These are phyloP conservation scores for Lagenidium giganteum DNA, from an alignment of 352 stramenopile genomes.

Conservation along the genomic window DNA sequence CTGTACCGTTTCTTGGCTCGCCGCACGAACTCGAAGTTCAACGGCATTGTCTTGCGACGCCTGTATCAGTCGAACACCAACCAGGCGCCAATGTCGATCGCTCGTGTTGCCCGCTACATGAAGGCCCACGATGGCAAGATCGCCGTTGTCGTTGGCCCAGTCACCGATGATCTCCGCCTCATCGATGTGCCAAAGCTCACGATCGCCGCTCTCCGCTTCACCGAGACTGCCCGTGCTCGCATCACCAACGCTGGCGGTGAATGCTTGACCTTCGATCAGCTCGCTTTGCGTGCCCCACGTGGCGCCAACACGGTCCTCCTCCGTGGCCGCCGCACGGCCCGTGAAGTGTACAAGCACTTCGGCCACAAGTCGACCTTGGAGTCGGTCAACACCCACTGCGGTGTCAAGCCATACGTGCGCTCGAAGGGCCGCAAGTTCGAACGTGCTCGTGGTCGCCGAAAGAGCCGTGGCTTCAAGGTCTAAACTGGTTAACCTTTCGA, in stretches of 20 bases:
- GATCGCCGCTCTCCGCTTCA: constrained; percentile 97
- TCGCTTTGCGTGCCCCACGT: constrained; percentile 96
- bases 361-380: constrained; percentile 96
- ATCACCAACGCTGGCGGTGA: constrained; percentile 98
- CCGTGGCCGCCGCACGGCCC: constrained; percentile 95
- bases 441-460: constrained; percentile 98
- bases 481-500: too few relatives aligned
- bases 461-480: constrained; percentile 99
- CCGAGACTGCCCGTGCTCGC: constrained; percentile 95
- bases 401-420: constrained; percentile 99
- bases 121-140: constrained; percentile 98
- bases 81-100: constrained; percentile 96
- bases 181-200: constrained; percentile 94
- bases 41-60: constrained; percentile 96
- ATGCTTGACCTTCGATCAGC: constrained; percentile 99
- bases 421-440: constrained; percentile 99
- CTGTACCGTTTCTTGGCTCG: constrained; percentile 97
- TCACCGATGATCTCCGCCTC: constrained; percentile 99
- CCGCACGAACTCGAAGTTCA: constrained; percentile 99
- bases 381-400: constrained; percentile 97
- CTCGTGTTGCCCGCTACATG: constrained; percentile 97
- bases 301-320: constrained; percentile 98
- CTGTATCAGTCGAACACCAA: constrained; percentile 99
- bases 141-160: constrained; percentile 96
- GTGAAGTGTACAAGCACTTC: constrained; percentile 98